A percentile compares a stretch with the other conserved stretches of the same genome.
Evolutionary conservation across 257 asterid species (phyloP).

Genomic region (Jasminum sambac): DNA sequence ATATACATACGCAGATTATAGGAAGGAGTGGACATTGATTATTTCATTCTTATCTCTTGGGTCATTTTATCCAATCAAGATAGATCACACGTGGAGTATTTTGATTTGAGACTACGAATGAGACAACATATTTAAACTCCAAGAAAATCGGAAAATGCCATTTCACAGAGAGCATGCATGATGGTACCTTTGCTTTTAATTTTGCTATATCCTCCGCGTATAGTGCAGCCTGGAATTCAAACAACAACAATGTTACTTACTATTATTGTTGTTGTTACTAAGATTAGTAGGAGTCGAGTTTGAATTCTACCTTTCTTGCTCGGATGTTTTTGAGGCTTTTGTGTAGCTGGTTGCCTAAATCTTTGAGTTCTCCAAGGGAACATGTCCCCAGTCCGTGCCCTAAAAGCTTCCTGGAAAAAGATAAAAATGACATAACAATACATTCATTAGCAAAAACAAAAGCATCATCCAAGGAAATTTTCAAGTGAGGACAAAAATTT

Average conservation of each 20-base stretch:
- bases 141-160: background rate
- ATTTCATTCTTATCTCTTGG: too few species aligned
- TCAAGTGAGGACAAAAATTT: background rate
- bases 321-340: constrained; percentile 20
- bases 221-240: constrained; percentile 32
- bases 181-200: constrained; percentile 37
- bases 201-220: constrained; percentile 30
- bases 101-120: background rate
- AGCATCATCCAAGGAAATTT: background rate
- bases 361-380: constrained; percentile 15
- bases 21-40: background rate
- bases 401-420: constrained; percentile 19
- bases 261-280: background rate
- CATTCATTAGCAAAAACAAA: background rate
- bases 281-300: background rate
- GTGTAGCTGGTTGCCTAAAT: constrained; percentile 15
- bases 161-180: background rate
- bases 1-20: background rate
- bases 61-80: too few species aligned
- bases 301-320: constrained; percentile 22
- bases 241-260: background rate
- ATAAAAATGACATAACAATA: background rate
- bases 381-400: constrained; percentile 20
- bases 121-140: too few species aligned
- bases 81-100: too few species aligned